Base-by-base conservation (phyloP, 495 filamentous ascomycete genomes). In the Pyrenula aspistea region DNA sequence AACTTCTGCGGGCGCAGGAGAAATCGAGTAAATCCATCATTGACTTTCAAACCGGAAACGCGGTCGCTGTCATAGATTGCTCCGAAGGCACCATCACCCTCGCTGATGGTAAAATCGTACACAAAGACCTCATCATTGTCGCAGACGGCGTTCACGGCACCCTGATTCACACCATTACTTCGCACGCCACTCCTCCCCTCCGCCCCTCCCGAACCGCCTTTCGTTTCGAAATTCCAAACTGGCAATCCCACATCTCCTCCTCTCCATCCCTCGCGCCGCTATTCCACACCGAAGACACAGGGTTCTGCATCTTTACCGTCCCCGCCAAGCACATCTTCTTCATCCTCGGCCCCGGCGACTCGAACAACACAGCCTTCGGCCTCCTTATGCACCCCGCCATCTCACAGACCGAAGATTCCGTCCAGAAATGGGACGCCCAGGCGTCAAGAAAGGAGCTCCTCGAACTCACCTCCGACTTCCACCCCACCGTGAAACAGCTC, bases 91-190 rank as follows among this genome's bases (percentile, higher is more conserved):
- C n/a, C n/a, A n/a, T 72, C n/a, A 68, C 63, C 2, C 56, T 76
- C 1, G 59, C 66, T 22, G 61, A 69, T 50, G 72, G 73, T 23
- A 62, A 36, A 21, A 55, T 68, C 19, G 57, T 77, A 20, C 55
- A 53, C 4, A 74, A 67, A 10, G 74, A 79, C 54, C 53, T 78
- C 2, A 57, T 77, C 1, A 62, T 77, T 36, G 73, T 68, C 15
- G 74, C 74, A n/a, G 76, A 78, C 31, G 76, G 74, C 8, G 71
- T 77, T n/a, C n/a, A n/a, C n/a, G n/a, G n/a, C n/a, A n/a, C n/a
- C n/a, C n/a, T n/a, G n/a, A n/a, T n/a, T n/a, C n/a, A n/a, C n/a
- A n/a, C n/a, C n/a, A n/a, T n/a, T n/a, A n/a, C n/a, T n/a, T n/a
- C n/a, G n/a, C 58, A 77, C 73, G 51, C 77, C 74, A 8, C 61